Conservation (phyloP, 495 filamentous ascomycete genomes). For the Penicillium soppii region DNA sequence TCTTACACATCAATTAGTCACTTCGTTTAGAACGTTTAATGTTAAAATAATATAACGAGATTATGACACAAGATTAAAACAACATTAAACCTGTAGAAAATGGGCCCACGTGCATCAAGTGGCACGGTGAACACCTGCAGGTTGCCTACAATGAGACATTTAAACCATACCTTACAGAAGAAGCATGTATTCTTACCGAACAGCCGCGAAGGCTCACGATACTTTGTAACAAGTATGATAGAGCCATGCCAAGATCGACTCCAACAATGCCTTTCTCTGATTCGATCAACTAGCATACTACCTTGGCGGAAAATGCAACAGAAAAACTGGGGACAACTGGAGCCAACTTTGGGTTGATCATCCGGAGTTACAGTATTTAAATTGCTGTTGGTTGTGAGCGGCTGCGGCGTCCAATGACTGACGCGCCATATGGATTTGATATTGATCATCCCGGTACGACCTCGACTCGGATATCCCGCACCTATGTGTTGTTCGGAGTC, state of each 20-base stretch:
- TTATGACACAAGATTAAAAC: neutral
- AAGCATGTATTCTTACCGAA: too few species aligned
- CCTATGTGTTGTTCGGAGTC: constrained; percentile 1
- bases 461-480: constrained; percentile 18
- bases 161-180: too few species aligned
- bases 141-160: too few species aligned
- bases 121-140: constrained; percentile 6
- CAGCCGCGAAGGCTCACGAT: neutral
- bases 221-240: neutral
- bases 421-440: constrained; percentile 21
- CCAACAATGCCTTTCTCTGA: constrained; percentile 1
- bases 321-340: constrained; percentile 25
- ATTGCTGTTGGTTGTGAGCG: constrained; percentile 20
- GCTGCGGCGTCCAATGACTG: constrained; percentile 31
- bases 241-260: constrained; percentile 14
- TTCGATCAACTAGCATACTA: constrained; percentile 7
- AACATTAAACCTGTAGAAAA: neutral
- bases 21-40: neutral
- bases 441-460: constrained; percentile 20
- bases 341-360: constrained; percentile 18
- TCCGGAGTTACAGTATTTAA: constrained; percentile 15
- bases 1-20: neutral
- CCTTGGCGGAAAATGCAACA: constrained; percentile 5
- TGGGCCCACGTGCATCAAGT: constrained; percentile 12
- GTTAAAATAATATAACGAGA: neutral